Evolutionary conservation across 139 green algal genomes (phyloP).

Genomic region (Coccomyxa sp.): DNA sequence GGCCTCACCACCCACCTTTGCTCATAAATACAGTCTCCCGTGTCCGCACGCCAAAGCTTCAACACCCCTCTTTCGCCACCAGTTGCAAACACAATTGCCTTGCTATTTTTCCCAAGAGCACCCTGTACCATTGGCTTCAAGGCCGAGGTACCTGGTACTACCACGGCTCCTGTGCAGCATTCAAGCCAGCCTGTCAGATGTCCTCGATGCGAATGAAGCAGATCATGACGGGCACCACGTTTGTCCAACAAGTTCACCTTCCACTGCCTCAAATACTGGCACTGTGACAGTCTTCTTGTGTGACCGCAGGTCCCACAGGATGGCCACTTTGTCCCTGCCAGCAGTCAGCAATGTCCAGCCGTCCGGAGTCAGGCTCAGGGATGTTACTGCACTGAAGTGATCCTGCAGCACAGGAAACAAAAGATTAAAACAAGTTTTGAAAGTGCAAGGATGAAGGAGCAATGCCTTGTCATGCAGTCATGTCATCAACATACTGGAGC

Average conservation of each 20-base stretch:
- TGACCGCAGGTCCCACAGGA: constrained; percentile 72
- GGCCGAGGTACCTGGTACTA: constrained; percentile 43
- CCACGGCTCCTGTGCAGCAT: not conserved
- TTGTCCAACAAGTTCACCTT: constrained; percentile 40
- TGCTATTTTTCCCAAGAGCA: constrained; percentile 6
- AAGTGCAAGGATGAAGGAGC: not conserved
- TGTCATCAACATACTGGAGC: not conserved
- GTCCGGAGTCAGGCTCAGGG: constrained; percentile 63
- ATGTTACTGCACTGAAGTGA: constrained; percentile 83
- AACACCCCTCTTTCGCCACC: constrained; percentile 75
- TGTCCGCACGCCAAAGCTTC: constrained; percentile 69
- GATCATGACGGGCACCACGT: not conserved
- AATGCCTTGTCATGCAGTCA: not conserved
- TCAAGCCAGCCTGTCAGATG: not conserved
- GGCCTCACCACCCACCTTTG: constrained; percentile 11
- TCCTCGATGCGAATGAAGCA: not conserved
- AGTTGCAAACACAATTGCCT: constrained; percentile 65
- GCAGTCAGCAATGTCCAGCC: constrained; percentile 64
- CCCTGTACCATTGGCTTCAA: not conserved
- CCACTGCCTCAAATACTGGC: constrained; percentile 84
- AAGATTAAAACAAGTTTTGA: not conserved
- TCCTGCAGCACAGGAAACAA: constrained; percentile 24
- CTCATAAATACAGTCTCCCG: constrained; percentile 52
- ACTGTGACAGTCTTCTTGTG: constrained; percentile 58
- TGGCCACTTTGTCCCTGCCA: constrained; percentile 65